phyloP scores from a whole-genome alignment of 768 basidiomycete species.

The Punctularia strigosozonata region DNA sequence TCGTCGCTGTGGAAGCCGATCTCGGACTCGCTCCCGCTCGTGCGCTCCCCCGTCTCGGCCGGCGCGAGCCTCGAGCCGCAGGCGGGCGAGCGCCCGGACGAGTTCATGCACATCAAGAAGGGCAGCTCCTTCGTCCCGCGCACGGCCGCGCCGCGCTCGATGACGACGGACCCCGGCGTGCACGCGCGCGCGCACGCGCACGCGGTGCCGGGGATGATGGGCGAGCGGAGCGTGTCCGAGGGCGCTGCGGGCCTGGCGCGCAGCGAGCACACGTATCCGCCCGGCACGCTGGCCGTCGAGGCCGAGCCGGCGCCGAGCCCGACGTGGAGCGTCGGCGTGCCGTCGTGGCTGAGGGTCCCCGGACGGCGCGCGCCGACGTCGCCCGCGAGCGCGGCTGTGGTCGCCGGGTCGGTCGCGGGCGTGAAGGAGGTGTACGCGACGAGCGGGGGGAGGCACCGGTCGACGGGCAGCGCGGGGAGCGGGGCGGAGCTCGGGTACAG shows the following conservation, averaged over 20 bases:
- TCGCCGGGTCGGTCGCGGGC: conserved; percentile 13
- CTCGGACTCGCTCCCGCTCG: conserved; percentile 37
- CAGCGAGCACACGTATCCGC: conserved; percentile 70
- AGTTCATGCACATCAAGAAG: conserved; percentile 59
- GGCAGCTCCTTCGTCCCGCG: conserved; percentile 49
- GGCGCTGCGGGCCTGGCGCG: conserved; percentile 12
- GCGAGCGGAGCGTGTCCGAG: no score
- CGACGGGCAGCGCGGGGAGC: conserved; percentile 10
- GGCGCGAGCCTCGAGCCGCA: conserved; percentile 10
- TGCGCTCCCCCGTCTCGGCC: no score
- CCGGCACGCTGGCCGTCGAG: no score
- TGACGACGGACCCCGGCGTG: no score
- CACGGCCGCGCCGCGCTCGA: conserved; percentile 27
- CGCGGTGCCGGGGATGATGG: no score
- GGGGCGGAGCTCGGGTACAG: conserved; percentile 39
- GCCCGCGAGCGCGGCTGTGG: conserved; percentile 6
- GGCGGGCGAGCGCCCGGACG: conserved; percentile 21
- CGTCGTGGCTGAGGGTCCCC: conserved; percentile 49
- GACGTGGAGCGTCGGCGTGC: conserved; percentile 63
- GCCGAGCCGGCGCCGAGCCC: no score
- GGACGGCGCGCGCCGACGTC: conserved; percentile 15
- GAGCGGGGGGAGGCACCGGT: conserved; percentile 14
- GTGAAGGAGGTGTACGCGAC: conserved; percentile 56
- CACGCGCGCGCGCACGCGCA: no score
- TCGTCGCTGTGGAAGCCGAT: conserved; percentile 59